Evolutionary conservation across 2,329 filamentous ascomycete genomes (phyloP), one percentile per base, ranked within the genome.

Genomic region (Dactylellina sp.): DNA sequence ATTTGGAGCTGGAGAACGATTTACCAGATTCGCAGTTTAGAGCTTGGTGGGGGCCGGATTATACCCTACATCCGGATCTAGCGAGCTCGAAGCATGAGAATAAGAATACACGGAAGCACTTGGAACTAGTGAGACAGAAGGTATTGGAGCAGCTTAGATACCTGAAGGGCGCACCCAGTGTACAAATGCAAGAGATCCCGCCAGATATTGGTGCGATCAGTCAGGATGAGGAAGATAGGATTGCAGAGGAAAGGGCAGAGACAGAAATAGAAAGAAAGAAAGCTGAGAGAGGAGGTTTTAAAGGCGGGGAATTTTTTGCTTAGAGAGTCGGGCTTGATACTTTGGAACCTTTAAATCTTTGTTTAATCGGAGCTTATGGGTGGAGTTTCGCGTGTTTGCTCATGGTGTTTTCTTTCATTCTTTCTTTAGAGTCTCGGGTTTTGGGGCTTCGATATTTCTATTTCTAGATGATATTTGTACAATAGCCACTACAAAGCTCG

Each of bases 111-210:
- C 85, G 87, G 55, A 90, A 93, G 78, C 90, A 92, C 74, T 83
- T 97, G 16, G 85, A 89, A 52, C 88, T 89, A 35, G 89, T 97
- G 46, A 86, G 96, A 2, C 86, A 90, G 79, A 89, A 91, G 71
- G 89, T 97, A 46, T 87, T 88, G 46, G 92, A 96, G 81, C 93
- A 98, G 81, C 82, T 99, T 76, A 86, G 91, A 24, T 97, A 96
- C 80, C 88, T 98, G 59, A 85, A 91, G 79, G 87, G 89, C 39
- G 92, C 92, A 6, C 95, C 95, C 0, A 96, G 92, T 78, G 92
- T 96, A 25, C 92, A 96, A 81, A 90, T 93, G 82, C 87, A 88
- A 77, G 86, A 88, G 47, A 77, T 79, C 12, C 78, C 78, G 2
- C 78, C 78, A 25, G 78, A 79, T 60, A 44, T 79, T 14, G 77